Evolutionary conservation across 169 alveolate genomes (phyloP).

Genomic region (Cryptosporidium andersoni): DNA sequence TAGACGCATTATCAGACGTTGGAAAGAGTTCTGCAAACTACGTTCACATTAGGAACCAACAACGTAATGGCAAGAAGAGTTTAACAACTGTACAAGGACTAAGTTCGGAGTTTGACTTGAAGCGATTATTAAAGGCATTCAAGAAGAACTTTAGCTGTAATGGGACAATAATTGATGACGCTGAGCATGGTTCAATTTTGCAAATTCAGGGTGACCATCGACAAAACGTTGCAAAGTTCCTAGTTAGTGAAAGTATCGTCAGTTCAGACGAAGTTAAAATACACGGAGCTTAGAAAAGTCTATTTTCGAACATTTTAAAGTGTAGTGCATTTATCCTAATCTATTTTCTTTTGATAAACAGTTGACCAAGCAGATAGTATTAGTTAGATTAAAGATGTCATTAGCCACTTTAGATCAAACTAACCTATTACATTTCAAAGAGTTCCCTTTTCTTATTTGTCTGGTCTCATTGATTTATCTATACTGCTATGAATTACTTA

Average conservation of each 20-base stretch:
- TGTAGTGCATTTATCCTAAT: not conserved
- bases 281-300: slow-evolving; percentile 84
- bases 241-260: slow-evolving; percentile 87
- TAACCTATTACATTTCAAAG: too few relatives aligned
- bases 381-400: too few relatives aligned
- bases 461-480: too few relatives aligned
- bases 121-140: slow-evolving; percentile 90
- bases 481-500: too few relatives aligned
- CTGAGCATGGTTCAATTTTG: slow-evolving; percentile 90
- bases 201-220: slow-evolving; percentile 90
- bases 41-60: slow-evolving; percentile 90
- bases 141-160: slow-evolving; percentile 91
- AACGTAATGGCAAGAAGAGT: slow-evolving; percentile 92
- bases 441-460: too few relatives aligned
- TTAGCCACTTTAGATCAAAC: too few relatives aligned
- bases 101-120: slow-evolving; percentile 87
- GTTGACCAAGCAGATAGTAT: too few relatives aligned
- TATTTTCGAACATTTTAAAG: not conserved
- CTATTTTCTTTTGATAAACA: too few relatives aligned
- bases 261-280: slow-evolving; percentile 87
- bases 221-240: slow-evolving; percentile 87
- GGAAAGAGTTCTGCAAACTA: slow-evolving; percentile 67
- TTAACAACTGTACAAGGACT: slow-evolving; percentile 94
- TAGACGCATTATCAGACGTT: slow-evolving; percentile 73
- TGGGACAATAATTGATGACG: slow-evolving; percentile 91